phyloP scores from a whole-genome alignment of 2,329 filamentous ascomycete species.

The Colletotrichum sp. region DNA sequence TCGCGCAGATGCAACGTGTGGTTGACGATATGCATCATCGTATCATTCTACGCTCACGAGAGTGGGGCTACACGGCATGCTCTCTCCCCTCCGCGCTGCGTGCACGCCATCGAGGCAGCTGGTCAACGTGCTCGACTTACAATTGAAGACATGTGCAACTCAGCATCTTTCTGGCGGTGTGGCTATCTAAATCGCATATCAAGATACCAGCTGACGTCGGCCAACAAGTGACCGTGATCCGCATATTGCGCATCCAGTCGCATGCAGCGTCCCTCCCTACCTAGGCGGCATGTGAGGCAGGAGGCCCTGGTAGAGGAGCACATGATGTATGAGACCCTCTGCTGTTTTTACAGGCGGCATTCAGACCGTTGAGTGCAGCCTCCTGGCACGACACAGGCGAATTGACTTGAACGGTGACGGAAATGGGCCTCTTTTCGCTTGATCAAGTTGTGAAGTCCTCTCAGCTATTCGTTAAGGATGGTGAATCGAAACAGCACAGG shows the following conservation, averaged over 20 bases:
- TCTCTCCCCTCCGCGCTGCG: not conserved
- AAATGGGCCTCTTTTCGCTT: not conserved
- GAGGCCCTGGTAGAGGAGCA: not conserved
- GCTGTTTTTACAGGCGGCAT: not conserved
- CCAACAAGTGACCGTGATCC: not conserved
- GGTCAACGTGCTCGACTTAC: not conserved
- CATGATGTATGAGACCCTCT: not conserved
- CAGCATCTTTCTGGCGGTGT: not conserved
- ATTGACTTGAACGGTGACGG: not conserved
- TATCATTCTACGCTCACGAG: not conserved
- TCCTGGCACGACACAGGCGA: not conserved
- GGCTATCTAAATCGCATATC: not conserved
- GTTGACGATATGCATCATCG: not conserved
- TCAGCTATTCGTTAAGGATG: not conserved
- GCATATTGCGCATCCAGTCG: not conserved
- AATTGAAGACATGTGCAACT: not conserved
- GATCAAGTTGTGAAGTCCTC: not conserved
- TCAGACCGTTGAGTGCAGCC: not conserved
- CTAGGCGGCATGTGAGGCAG: not conserved
- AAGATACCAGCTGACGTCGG: not conserved
- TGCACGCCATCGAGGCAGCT: not conserved
- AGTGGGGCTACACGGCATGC: not conserved
- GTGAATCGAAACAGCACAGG: not conserved
- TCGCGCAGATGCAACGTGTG: conserved; percentile 5
- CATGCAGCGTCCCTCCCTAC: not conserved